Conservation (phyloP, 1,139 yeast genomes). For the Saccharomyces hybrid region DNA sequence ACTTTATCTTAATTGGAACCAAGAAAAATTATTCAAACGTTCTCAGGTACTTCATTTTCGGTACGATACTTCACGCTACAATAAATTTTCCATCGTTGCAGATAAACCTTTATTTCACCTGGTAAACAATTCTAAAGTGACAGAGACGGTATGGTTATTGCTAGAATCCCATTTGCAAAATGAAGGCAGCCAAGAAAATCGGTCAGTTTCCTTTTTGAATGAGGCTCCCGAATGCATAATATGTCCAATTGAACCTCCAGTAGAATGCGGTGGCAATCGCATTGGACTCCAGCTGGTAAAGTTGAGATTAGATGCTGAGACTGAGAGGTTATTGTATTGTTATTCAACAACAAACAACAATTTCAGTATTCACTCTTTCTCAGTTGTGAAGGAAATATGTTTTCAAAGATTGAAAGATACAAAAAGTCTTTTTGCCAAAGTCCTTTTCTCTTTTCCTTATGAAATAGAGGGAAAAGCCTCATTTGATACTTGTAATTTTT, state of each 20-base stretch:
- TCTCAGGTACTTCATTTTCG: slow-evolving; percentile 35
- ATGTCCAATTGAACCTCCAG: slow-evolving; percentile 4
- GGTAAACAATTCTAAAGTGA: slow-evolving; percentile 30
- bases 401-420: not conserved
- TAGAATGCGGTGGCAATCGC: slow-evolving; percentile 26
- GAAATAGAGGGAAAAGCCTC: not conserved
- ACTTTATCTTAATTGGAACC: slow-evolving; percentile 65
- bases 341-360: slow-evolving; percentile 17
- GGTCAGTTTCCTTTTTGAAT: slow-evolving; percentile 14
- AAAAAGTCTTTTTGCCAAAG: not conserved
- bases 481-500: slow-evolving; percentile 32
- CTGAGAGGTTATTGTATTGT: slow-evolving; percentile 20
- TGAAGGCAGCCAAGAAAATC: not conserved
- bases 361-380: not conserved
- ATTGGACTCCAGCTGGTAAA: slow-evolving; percentile 32
- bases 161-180: slow-evolving; percentile 34
- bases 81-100: slow-evolving; percentile 22
- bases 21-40: slow-evolving; percentile 32
- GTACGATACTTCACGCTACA: slow-evolving; percentile 21
- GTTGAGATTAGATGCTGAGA: slow-evolving; percentile 21
- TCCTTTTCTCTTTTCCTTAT: not conserved
- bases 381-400: not conserved
- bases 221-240: slow-evolving; percentile 18
- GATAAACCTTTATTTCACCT: slow-evolving; percentile 46
- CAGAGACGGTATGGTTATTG: slow-evolving; percentile 43